A percentile compares a stretch with the other conserved stretches of the same genome.
phyloP scores from a whole-genome alignment of 2,329 filamentous ascomycete genomes.

The Cladosporium sp. region DNA sequence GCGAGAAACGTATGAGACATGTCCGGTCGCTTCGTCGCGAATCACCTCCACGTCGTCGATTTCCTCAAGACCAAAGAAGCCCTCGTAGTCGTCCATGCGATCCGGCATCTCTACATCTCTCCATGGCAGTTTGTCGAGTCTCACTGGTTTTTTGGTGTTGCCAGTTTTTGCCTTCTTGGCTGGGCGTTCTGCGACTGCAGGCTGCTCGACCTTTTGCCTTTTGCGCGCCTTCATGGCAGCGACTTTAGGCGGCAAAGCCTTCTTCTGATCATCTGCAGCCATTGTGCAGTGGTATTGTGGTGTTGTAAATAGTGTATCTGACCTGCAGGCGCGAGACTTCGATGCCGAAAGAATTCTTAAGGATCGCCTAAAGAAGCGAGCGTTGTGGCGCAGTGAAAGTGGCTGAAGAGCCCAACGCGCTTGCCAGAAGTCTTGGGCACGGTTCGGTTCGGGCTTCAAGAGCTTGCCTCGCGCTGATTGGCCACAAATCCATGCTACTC shows the following conservation, averaged over 20 bases:
- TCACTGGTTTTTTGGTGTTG: constrained; percentile 36
- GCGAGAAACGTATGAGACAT: constrained; percentile 41
- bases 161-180: constrained; percentile 25
- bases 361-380: constrained; percentile 4
- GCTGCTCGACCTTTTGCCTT: constrained; percentile 43
- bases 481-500: constrained; percentile 6
- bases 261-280: constrained; percentile 37
- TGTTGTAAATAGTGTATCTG: background rate
- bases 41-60: constrained; percentile 90
- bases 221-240: constrained; percentile 46
- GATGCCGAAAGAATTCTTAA: constrained; percentile 10
- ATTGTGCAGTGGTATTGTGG: constrained; percentile 20
- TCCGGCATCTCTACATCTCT: constrained; percentile 69
- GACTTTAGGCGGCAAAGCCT: constrained; percentile 42
- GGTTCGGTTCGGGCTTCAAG: background rate
- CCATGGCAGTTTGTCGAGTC: constrained; percentile 61
- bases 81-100: constrained; percentile 83
- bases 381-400: constrained; percentile 11
- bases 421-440: background rate
- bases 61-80: constrained; percentile 89
- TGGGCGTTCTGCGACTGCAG: constrained; percentile 18
- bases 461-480: constrained; percentile 6
- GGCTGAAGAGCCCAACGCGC: background rate
- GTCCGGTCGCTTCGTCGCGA: constrained; percentile 55
- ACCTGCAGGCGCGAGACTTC: background rate